Evolutionary conservation across 2,329 filamentous ascomycete species (phyloP).

Genomic region (Colletotrichum tofieldiae): DNA sequence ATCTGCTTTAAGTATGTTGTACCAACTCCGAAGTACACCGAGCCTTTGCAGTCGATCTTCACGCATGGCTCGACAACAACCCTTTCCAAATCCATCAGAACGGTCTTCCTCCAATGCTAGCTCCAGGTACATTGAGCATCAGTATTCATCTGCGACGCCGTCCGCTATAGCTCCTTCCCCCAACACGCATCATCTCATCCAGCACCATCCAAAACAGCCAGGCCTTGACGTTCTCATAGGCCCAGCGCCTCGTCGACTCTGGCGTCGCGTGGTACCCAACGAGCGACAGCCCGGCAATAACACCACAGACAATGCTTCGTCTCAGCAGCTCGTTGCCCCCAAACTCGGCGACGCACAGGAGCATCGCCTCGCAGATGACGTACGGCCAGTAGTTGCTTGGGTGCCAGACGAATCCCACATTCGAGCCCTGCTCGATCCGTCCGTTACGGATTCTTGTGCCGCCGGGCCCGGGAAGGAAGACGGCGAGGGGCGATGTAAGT

Average conservation of each 20-base stretch:
- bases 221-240: constrained; percentile 45
- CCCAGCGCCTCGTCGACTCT: constrained; percentile 41
- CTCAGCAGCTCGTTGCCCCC: constrained; percentile 44
- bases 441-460: constrained; percentile 41
- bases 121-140: neutral
- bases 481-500: constrained; percentile 37
- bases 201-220: constrained; percentile 43
- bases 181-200: constrained; percentile 44
- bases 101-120: neutral
- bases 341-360: constrained; percentile 45
- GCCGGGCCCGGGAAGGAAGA: constrained; percentile 34
- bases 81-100: neutral
- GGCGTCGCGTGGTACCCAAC: constrained; percentile 45
- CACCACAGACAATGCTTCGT: constrained; percentile 38
- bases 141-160: constrained; percentile 17
- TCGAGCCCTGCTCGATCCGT: constrained; percentile 27
- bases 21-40: too few species aligned
- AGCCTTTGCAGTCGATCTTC: neutral
- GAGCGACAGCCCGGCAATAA: constrained; percentile 44
- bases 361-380: constrained; percentile 43
- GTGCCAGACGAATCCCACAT: constrained; percentile 43
- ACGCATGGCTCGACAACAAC: neutral
- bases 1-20: neutral
- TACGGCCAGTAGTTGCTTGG: constrained; percentile 45
- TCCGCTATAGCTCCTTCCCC: constrained; percentile 23